Percentiles rank a stretch among this genome's conserved stretches.
Conservation (phyloP, 2,329 filamentous ascomycete species). For the Cytospora mali region DNA sequence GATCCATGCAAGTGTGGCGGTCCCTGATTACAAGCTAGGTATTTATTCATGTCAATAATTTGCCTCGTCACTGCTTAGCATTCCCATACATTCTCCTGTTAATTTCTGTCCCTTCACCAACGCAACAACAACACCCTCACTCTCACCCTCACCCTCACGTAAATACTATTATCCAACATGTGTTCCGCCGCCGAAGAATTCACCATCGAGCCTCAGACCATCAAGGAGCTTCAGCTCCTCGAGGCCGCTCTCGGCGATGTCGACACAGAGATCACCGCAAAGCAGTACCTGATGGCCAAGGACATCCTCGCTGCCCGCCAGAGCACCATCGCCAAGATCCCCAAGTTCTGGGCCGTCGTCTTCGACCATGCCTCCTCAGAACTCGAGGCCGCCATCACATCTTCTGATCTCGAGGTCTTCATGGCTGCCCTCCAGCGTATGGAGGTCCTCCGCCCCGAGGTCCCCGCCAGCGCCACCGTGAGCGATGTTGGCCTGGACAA, state of each 20-base stretch:
- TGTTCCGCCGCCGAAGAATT: conserved; percentile 31
- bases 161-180: conserved; percentile 34
- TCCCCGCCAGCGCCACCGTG: conserved; percentile 38
- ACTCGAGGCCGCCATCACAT: conserved; percentile 65
- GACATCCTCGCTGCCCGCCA: conserved; percentile 60
- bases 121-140: too few relatives aligned
- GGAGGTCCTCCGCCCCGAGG: conserved; percentile 50
- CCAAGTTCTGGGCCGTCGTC: conserved; percentile 70
- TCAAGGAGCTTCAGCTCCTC: conserved; percentile 40
- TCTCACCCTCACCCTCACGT: conserved; percentile 51
- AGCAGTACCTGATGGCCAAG: conserved; percentile 37
- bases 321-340: conserved; percentile 58
- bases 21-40: conserved; percentile 11
- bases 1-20: conserved; percentile 17
- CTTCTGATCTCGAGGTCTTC: conserved; percentile 61
- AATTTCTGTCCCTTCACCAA: neutral
- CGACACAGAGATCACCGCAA: conserved; percentile 38
- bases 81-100: neutral
- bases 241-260: conserved; percentile 38
- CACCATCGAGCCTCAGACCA: conserved; percentile 36
- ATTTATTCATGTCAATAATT: conserved; percentile 18
- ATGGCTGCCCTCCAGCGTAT: conserved; percentile 57
- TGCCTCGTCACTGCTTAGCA: neutral
- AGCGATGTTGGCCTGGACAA: conserved; percentile 37
- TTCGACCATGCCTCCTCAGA: conserved; percentile 60